A percentile compares a stretch with the other conserved stretches of the same genome.
phyloP scores from a whole-genome alignment of 768 basidiomycete genomes.

The Auricularia auricula-judae region DNA sequence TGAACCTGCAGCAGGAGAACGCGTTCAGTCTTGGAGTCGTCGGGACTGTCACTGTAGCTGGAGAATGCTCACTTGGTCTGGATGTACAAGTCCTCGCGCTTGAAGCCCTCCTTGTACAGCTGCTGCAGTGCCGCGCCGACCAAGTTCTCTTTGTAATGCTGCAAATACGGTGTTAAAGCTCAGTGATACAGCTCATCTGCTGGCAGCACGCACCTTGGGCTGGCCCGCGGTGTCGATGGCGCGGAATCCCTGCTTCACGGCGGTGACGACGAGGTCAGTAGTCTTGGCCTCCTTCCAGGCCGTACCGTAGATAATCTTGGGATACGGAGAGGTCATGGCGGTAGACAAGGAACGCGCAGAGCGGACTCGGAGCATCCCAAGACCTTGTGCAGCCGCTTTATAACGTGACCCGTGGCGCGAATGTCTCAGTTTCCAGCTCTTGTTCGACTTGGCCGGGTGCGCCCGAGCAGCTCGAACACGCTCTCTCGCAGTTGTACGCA shows the following conservation, averaged over 20 bases:
- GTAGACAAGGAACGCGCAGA: background rate
- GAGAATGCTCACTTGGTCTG: conserved; percentile 57
- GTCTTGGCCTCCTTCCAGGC: conserved; percentile 67
- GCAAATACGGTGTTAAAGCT: too few species aligned
- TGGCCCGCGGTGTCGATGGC: conserved; percentile 72
- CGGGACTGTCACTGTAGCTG: conserved; percentile 1
- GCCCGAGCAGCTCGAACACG: background rate
- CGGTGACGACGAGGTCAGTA: conserved; percentile 51
- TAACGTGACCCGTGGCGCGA: too few species aligned
- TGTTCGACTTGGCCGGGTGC: background rate
- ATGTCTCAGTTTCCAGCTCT: background rate
- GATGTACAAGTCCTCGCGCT: conserved; percentile 60
- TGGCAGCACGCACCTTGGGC: conserved; percentile 15
- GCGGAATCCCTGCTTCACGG: conserved; percentile 65
- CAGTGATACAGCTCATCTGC: too few species aligned
- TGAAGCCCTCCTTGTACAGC: conserved; percentile 43
- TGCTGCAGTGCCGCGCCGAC: conserved; percentile 62
- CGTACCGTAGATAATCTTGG: conserved; percentile 29
- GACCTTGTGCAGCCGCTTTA: background rate
- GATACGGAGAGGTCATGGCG: background rate
- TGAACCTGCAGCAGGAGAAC: conserved; percentile 38
- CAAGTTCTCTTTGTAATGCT: conserved; percentile 51
- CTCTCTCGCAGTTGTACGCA: background rate
- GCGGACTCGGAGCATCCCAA: too few species aligned
- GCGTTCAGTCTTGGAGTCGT: background rate